Evolutionary conservation across 208 protist genomes (phyloP).

Genomic region (Willaertia magna): DNA sequence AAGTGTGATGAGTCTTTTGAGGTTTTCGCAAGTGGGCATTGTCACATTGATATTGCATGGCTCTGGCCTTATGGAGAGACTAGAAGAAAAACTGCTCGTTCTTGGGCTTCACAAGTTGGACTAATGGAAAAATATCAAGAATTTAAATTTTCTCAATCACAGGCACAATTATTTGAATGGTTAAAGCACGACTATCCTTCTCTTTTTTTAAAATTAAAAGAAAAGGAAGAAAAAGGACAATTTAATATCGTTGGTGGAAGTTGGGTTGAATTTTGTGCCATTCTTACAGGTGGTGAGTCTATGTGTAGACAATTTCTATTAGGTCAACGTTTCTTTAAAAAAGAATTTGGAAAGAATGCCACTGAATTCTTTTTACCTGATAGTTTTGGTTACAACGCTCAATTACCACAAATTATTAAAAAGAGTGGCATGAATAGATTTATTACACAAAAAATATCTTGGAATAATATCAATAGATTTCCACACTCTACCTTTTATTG

Average conservation of each 20-base stretch:
- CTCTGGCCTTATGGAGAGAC: constrained; percentile 45
- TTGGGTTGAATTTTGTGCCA: constrained; percentile 50
- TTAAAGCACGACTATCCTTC: constrained; percentile 28
- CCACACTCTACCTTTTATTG: constrained; percentile 40
- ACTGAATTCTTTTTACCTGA: constrained; percentile 36
- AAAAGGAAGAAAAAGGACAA: constrained; percentile 7
- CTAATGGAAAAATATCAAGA: constrained; percentile 25
- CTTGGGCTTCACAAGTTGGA: background rate
- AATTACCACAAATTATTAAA: constrained; percentile 41
- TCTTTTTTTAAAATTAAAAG: constrained; percentile 31
- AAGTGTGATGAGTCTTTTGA: constrained; percentile 18
- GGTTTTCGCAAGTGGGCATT: constrained; percentile 30
- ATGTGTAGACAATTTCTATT: constrained; percentile 41
- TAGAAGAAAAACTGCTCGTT: constrained; percentile 28
- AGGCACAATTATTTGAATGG: constrained; percentile 30
- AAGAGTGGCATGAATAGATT: constrained; percentile 23
- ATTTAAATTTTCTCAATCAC: constrained; percentile 27
- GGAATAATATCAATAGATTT: constrained; percentile 41
- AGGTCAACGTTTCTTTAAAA: constrained; percentile 39
- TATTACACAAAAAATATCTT: constrained; percentile 17
- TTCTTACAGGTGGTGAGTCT: constrained; percentile 41
- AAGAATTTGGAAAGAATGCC: constrained; percentile 30
- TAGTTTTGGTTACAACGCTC: constrained; percentile 32
- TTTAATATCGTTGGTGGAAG: constrained; percentile 37
- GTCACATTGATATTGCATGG: constrained; percentile 28